A percentile compares a stretch with the other conserved stretches of the same genome.
Conservation (phyloP, 2,329 filamentous ascomycete genomes). For the Balansia obtecta region DNA sequence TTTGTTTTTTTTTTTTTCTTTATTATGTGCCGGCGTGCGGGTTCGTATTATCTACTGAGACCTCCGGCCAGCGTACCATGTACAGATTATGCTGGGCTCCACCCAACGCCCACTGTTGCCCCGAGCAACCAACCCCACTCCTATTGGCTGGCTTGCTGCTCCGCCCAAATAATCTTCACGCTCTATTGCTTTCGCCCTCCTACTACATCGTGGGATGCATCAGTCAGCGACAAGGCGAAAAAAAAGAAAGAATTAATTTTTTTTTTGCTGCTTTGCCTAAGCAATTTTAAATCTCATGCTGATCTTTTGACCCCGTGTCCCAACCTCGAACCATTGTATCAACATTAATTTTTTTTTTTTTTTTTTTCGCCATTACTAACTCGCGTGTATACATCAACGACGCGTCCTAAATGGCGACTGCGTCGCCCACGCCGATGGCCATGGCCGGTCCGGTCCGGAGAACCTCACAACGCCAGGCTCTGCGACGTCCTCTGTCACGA, state of each 20-base stretch:
- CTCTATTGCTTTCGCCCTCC: constrained; percentile 1
- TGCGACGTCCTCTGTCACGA: constrained; percentile 37
- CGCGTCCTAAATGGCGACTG: constrained; percentile 31
- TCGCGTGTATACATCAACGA: constrained; percentile 8
- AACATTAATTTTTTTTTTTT: constrained; percentile 11
- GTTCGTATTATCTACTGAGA: neutral
- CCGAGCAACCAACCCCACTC: constrained; percentile 15
- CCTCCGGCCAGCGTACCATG: no score
- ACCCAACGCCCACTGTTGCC: constrained; percentile 14
- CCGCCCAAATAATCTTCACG: constrained; percentile 16
- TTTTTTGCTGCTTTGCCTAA: constrained; percentile 15
- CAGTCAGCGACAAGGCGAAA: constrained; percentile 13
- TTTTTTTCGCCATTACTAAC: constrained; percentile 14
- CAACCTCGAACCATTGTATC: neutral
- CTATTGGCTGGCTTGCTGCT: constrained; percentile 17
- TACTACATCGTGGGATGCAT: constrained; percentile 21
- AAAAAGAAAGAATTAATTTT: constrained; percentile 8
- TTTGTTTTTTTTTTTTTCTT: no score
- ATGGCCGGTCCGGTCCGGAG: constrained; percentile 37
- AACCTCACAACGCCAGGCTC: constrained; percentile 42
- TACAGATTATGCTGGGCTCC: neutral
- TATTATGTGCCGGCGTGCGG: no score
- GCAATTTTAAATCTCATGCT: constrained; percentile 23
- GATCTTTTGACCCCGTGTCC: constrained; percentile 27
- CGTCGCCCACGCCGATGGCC: constrained; percentile 43